Conservation (phyloP, 805 yeast species). For the Kazachstania psychrophila region DNA sequence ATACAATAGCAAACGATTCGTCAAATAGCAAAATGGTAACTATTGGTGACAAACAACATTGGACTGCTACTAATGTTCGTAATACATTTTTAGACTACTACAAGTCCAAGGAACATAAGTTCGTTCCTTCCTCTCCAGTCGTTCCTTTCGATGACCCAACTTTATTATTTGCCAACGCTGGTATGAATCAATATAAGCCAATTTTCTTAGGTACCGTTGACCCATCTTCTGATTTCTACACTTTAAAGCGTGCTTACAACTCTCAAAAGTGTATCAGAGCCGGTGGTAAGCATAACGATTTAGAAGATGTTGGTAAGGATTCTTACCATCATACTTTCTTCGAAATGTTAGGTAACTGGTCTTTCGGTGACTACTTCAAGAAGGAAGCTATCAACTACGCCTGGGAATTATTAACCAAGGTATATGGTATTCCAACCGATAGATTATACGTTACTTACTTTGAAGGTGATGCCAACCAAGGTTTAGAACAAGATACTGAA, state of each 20-base stretch:
- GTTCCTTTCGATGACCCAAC: constrained; percentile 98
- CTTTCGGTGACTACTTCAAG: constrained; percentile 97
- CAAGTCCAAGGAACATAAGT: constrained; percentile 58
- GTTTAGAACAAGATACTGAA: constrained; percentile 87
- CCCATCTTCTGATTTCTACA: constrained; percentile 80
- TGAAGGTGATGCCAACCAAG: constrained; percentile 79
- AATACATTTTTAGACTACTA: constrained; percentile 78
- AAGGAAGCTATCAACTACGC: constrained; percentile 81
- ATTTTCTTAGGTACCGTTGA: constrained; percentile 96
- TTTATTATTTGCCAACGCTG: constrained; percentile 92
- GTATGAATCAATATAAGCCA: constrained; percentile 99
- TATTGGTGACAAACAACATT: constrained; percentile 32
- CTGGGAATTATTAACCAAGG: constrained; percentile 85
- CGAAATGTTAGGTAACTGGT: constrained; percentile 99
- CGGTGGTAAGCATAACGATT: constrained; percentile 97
- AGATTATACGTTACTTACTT: constrained; percentile 92
- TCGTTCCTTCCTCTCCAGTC: constrained; percentile 87
- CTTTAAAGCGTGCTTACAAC: constrained; percentile 81
- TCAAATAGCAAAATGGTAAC: constrained; percentile 16
- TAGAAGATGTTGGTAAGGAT: constrained; percentile 97
- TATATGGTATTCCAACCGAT: constrained; percentile 67
- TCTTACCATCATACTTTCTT: constrained; percentile 97
- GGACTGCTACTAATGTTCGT: constrained; percentile 57
- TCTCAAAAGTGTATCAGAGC: constrained; percentile 99
- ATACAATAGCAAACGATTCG: neutral